These are phyloP conservation scores for Trichophyton benhamiae DNA, from an alignment of 2,329 filamentous ascomycete genomes.

Conservation along the genomic window DNA sequence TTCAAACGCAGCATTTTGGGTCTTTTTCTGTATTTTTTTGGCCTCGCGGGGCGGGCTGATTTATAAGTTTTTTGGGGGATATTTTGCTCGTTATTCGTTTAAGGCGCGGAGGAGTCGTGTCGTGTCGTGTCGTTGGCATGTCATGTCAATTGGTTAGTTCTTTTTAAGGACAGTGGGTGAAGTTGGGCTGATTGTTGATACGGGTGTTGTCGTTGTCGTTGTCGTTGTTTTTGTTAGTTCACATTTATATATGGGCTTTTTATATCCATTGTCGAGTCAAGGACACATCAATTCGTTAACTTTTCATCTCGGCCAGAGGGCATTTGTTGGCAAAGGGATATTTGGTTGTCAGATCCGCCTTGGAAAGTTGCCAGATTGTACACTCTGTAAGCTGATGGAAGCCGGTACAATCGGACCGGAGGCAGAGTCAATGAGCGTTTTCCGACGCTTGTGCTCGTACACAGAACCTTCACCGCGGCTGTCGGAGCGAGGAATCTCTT, in stretches of 20 bases:
- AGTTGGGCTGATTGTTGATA: neutral
- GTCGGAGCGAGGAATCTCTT: constrained; percentile 53
- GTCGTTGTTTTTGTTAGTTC: neutral
- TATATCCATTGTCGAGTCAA: neutral
- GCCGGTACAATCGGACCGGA: neutral
- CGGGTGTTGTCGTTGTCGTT: neutral
- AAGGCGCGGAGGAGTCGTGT: neutral
- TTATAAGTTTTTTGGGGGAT: neutral
- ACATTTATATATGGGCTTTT: neutral
- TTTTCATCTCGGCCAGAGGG: neutral
- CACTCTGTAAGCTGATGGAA: constrained; percentile 28
- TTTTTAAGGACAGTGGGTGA: neutral
- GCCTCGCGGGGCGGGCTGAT: neutral
- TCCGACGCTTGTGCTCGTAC: constrained; percentile 61
- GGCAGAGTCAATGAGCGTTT: constrained; percentile 52
- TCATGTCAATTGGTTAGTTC: neutral
- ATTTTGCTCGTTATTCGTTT: neutral
- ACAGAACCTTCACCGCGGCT: constrained; percentile 47
- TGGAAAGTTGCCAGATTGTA: constrained; percentile 25
- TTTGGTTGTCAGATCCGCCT: neutral
- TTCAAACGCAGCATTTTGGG: neutral
- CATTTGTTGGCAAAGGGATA: neutral
- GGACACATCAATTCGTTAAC: neutral
- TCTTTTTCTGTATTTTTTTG: neutral
- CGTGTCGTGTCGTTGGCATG: neutral